Evolutionary conservation across 2,329 filamentous ascomycete genomes (phyloP), one percentile per base, ranked within the genome.

Genomic region (Fusarium oxysporum): DNA sequence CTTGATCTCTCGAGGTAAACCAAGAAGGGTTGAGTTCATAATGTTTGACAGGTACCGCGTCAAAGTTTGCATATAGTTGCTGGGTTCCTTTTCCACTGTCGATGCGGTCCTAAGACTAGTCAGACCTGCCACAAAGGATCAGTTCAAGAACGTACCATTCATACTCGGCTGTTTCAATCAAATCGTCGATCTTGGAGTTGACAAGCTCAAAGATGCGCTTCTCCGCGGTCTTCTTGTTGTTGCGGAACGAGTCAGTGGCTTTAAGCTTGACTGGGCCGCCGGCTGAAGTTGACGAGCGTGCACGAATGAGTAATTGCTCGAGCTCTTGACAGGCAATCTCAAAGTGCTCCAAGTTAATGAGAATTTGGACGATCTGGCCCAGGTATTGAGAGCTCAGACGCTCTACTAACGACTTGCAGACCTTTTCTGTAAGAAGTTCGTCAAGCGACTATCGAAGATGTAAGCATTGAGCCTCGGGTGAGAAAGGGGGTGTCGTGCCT

Each of bases 141-240:
- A 21, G 47, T 12, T 17, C 11, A 8, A 60, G 30, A 35, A 72
- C 83, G 61, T 83, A 91, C 92, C 96, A 99, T 81, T 98, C 94
- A 80, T 99, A 99, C 82, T 99, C 96, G 37, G 96, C 96, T 1
- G 95, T 98, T 77, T 98, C 96, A 61, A 99, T 93, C 16, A 99
- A 88, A 80, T 99, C 96, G 79, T 98, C 96, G 77, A 99, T 98
- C 85, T 99, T 99, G 64, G 93, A 97, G 83, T 99, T 98, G 71
- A 99, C 96, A 1, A 99, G 89, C 83, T 99, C 97, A 79, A 99
- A 99, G 65, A 99, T 98, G 38, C 97, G 92, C 83, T 98, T 97
- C 80, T 98, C 96, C 0, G 96, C 96, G 3, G 93, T 95, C 84
- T 98, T 98, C 83, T 98, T 98, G 80, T 97, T 95, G 77, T 89